Base-by-base conservation (phyloP, 352 stramenopile species). In the Pythium brachiatum region DNA sequence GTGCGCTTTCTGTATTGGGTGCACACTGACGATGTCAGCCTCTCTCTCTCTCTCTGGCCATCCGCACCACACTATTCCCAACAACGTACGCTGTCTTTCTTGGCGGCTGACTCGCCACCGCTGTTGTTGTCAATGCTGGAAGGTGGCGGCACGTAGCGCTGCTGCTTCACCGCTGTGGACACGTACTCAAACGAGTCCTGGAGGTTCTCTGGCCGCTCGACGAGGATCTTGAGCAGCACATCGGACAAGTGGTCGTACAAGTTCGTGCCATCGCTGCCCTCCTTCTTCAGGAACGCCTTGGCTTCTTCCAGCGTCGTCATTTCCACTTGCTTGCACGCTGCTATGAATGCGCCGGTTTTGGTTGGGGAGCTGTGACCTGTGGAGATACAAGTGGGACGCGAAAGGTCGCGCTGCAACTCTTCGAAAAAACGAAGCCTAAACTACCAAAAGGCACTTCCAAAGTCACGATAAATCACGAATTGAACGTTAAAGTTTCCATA, bases 261-360 rank as follows among this genome's bases (percentile, higher is more conserved):
- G 61, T 89, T 93, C 12, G 86, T 89, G 32, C 85, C 86, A 48
- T 92, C 83, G 6, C 53, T 43, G 7, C 66, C 68, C 39, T 95
- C 81, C 52, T 93, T 87, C 73, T 95, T 88, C 55, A 97, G 62
- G 64, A 94, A 96, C 2, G 90, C 88, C 65, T 96, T 96, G 21
- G 88, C 89, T 64, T 94, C 83, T 32, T 97, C 90, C 46, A 96
- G 68, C 47, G 79, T 90, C 60, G 80, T 87, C 78, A 89, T 90
- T 6, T 36, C 29, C 53, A 41, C 26, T 41, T 46, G 38, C 13
- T 21, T 46, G 38, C 0, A 20, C 3, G 13, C 15, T 21, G 13
- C 38, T 20, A 7, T 23, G 16, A 16, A 43, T 16, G 36, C 16
- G 36, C 36, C 16, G 9, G 21, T n/a, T 46, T 15, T 16, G 41